Conservation (phyloP, 2,329 filamentous ascomycete species). For the Neofusicoccum umdonicola region DNA sequence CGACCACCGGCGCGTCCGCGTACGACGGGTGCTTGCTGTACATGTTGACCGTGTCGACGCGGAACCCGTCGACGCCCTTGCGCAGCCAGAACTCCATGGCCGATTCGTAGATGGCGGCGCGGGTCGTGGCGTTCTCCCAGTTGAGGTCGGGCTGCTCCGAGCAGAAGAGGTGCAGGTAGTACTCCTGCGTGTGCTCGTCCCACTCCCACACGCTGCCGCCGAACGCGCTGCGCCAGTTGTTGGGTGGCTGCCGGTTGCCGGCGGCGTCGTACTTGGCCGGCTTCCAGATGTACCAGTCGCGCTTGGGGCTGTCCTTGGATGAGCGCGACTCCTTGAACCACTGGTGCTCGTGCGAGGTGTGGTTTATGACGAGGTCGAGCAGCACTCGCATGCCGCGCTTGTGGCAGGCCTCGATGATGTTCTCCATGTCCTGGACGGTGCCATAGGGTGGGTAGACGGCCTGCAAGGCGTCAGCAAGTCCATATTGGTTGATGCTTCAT, state of each 20-base stretch:
- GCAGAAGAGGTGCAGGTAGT: conserved; percentile 75
- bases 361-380: conserved; percentile 42
- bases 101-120: conserved; percentile 65
- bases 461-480: too few species aligned
- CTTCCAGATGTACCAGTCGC: conserved; percentile 59
- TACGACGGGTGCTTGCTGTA: conserved; percentile 14
- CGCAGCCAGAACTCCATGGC: conserved; percentile 79
- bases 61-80: conserved; percentile 58
- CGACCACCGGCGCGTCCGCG: conserved; percentile 16
- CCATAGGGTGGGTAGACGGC: conserved; percentile 40
- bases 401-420: conserved; percentile 36
- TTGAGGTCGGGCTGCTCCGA: conserved; percentile 80
- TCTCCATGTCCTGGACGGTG: conserved; percentile 40
- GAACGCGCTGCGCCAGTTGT: conserved; percentile 71
- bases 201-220: conserved; percentile 65
- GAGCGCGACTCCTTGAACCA: conserved; percentile 59
- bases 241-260: conserved; percentile 66
- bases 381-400: conserved; percentile 37
- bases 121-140: conserved; percentile 70
- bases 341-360: conserved; percentile 42
- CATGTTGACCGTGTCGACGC: conserved; percentile 39
- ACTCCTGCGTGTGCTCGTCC: conserved; percentile 70
- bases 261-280: conserved; percentile 45
- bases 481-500: too few species aligned
- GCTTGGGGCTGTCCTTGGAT: conserved; percentile 49